Evolutionary conservation across 2,329 filamentous ascomycete genomes (phyloP).

Genomic region (Talaromyces sp.): DNA sequence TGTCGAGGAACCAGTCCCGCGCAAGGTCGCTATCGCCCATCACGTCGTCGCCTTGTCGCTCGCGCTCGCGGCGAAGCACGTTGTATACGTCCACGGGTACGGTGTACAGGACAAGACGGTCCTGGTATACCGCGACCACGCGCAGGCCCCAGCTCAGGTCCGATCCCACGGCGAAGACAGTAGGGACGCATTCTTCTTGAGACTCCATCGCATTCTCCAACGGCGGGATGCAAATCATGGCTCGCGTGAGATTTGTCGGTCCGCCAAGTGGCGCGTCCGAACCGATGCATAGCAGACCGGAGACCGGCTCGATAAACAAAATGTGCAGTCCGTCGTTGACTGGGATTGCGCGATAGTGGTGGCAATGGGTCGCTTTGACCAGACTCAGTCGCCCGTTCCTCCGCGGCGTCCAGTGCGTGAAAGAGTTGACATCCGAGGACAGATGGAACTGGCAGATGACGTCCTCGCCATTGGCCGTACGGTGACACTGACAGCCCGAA

Average conservation of each 20-base stretch:
- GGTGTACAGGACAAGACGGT: slow-evolving; percentile 54
- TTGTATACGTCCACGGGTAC: slow-evolving; percentile 54
- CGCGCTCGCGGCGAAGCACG: slow-evolving; percentile 28
- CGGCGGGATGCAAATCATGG: slow-evolving; percentile 51
- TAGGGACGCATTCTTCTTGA: slow-evolving; percentile 34
- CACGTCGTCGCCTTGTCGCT: slow-evolving; percentile 24
- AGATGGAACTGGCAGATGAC: slow-evolving; percentile 24
- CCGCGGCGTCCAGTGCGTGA: slow-evolving; percentile 19
- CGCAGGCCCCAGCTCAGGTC: slow-evolving; percentile 55
- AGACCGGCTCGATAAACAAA: slow-evolving; percentile 58
- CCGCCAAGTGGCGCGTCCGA: slow-evolving; percentile 56
- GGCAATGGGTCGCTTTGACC: slow-evolving; percentile 43
- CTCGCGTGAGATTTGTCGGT: slow-evolving; percentile 53
- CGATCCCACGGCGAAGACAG: slow-evolving; percentile 52
- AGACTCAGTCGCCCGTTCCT: slow-evolving; percentile 22
- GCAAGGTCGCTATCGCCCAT: slow-evolving; percentile 31
- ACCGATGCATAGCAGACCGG: slow-evolving; percentile 54
- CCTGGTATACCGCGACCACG: slow-evolving; percentile 52
- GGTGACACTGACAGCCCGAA: slow-evolving; percentile 25
- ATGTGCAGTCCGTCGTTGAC: slow-evolving; percentile 62
- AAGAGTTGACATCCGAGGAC: slow-evolving; percentile 22
- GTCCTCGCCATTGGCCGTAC: slow-evolving; percentile 15
- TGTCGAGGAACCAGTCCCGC: slow-evolving; percentile 27
- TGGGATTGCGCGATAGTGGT: slow-evolving; percentile 60
- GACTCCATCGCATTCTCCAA: slow-evolving; percentile 13